Percentiles rank a stretch among this genome's conserved stretches.
Conservation (phyloP, 2,329 filamentous ascomycete genomes). For the Sporothrix mexicana region DNA sequence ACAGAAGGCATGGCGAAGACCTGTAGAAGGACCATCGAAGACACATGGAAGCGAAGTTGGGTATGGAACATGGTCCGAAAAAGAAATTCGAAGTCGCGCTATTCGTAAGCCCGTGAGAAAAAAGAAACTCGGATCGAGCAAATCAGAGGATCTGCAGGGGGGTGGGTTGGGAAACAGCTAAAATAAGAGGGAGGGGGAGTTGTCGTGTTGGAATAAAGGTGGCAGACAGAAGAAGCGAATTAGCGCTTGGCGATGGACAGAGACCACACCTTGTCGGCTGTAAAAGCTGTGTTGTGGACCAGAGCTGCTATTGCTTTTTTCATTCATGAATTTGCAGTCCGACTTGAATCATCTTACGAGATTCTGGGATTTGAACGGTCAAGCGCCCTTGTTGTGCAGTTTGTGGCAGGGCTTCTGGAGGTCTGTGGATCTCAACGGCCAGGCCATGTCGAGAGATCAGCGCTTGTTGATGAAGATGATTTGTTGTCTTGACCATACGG, state of each 20-base stretch:
- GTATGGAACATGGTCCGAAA: neutral
- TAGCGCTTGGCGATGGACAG: neutral
- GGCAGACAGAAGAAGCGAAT: constrained; percentile 13
- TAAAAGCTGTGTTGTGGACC: neutral
- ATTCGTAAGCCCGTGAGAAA: constrained; percentile 23
- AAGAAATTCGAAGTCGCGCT: constrained; percentile 20
- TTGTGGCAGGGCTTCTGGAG: neutral
- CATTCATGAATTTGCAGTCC: constrained; percentile 6
- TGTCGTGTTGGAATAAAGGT: constrained; percentile 10
- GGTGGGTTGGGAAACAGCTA: constrained; percentile 38
- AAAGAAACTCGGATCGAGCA: constrained; percentile 33
- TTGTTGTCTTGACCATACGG: neutral
- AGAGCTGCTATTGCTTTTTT: neutral
- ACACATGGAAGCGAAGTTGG: constrained; percentile 25
- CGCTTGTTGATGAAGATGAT: constrained; percentile 6
- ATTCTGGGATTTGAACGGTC: neutral
- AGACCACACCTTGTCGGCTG: neutral
- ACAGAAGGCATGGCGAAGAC: constrained; percentile 19
- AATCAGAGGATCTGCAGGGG: constrained; percentile 42
- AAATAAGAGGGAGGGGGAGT: constrained; percentile 29
- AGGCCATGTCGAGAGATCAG: constrained; percentile 14
- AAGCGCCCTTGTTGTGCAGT: neutral
- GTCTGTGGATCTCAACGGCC: neutral
- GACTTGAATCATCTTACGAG: constrained; percentile 17
- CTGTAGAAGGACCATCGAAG: constrained; percentile 20